A percentile compares a stretch with the other conserved stretches of the same genome.
Conservation (phyloP, 1,139 yeast species). For the Pichia kudriavzevii region DNA sequence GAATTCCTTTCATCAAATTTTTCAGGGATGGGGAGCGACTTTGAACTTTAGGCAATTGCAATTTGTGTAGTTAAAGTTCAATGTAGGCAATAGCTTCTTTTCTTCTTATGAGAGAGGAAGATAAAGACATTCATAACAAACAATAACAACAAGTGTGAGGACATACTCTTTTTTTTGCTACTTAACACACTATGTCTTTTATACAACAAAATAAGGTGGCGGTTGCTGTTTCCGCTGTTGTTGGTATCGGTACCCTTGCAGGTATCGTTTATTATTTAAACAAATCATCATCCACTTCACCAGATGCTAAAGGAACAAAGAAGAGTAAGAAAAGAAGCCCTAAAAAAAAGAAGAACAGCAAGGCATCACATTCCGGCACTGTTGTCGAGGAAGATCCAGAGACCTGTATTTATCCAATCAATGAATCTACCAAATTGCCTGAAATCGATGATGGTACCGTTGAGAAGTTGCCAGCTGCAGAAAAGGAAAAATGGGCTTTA, state of each 20-base stretch:
- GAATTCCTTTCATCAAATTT: no score
- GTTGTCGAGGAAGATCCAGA: constrained; percentile 16
- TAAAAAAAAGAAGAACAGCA: constrained; percentile 35
- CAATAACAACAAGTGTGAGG: no score
- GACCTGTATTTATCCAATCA: constrained; percentile 35
- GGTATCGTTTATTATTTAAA: constrained; percentile 47
- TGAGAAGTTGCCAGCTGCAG: constrained; percentile 39
- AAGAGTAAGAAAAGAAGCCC: constrained; percentile 34
- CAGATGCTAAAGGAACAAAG: constrained; percentile 9
- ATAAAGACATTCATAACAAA: no score
- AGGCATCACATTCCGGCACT: constrained; percentile 18
- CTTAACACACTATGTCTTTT: constrained; percentile 10
- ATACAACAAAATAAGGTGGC: constrained; percentile 43
- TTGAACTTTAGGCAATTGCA: no score
- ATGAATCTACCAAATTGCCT: constrained; percentile 47
- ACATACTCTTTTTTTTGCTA: no score
- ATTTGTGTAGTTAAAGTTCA: no score
- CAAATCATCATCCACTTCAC: constrained; percentile 26
- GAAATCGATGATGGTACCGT: constrained; percentile 42
- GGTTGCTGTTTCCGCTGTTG: constrained; percentile 50
- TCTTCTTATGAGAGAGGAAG: no score
- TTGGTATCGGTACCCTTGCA: constrained; percentile 57
- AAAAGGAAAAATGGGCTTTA: constrained; percentile 63
- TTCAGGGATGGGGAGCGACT: no score
- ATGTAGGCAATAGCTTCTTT: no score